phyloP scores from a whole-genome alignment of 2,329 filamentous ascomycete genomes.

The Verticillium albo-atrum region DNA sequence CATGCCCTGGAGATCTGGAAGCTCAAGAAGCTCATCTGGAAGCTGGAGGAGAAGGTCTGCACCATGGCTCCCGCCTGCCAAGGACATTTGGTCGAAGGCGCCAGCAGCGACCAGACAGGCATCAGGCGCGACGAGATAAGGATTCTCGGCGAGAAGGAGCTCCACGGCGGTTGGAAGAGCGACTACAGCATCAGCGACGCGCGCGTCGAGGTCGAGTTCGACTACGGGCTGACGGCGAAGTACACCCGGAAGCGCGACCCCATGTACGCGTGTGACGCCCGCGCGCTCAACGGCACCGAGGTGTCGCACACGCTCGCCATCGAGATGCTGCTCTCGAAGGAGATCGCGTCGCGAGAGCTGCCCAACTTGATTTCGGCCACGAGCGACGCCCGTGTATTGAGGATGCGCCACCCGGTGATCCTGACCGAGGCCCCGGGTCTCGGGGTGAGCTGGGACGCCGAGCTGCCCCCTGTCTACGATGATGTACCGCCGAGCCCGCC shows the following conservation, averaged over 20 bases:
- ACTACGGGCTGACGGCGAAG: conserved; percentile 51
- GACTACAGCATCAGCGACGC: conserved; percentile 49
- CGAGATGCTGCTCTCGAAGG: conserved; percentile 92
- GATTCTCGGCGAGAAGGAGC: conserved; percentile 72
- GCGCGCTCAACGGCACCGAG: conserved; percentile 67
- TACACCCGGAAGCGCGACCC: not conserved
- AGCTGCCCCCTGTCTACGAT: conserved; percentile 88
- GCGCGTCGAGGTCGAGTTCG: conserved; percentile 73
- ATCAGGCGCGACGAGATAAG: conserved; percentile 70
- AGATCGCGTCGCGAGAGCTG: conserved; percentile 70
- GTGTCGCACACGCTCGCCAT: conserved; percentile 81
- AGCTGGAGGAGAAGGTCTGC: conserved; percentile 81
- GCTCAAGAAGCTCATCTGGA: conserved; percentile 87
- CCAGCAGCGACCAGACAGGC: conserved; percentile 51
- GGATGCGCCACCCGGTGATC: conserved; percentile 81
- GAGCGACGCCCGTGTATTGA: conserved; percentile 80
- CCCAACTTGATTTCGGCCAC: conserved; percentile 71
- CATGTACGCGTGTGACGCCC: conserved; percentile 70
- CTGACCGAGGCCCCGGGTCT: conserved; percentile 81
- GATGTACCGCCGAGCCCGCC: conserved; percentile 87
- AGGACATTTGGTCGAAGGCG: conserved; percentile 60
- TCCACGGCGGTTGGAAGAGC: conserved; percentile 89
- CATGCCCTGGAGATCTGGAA: conserved; percentile 79
- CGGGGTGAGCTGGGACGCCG: conserved; percentile 94
- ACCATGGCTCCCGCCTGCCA: conserved; percentile 74